phyloP scores from a whole-genome alignment of 1,284 basidiomycete species.

The Leccinum cinnamomeum region DNA sequence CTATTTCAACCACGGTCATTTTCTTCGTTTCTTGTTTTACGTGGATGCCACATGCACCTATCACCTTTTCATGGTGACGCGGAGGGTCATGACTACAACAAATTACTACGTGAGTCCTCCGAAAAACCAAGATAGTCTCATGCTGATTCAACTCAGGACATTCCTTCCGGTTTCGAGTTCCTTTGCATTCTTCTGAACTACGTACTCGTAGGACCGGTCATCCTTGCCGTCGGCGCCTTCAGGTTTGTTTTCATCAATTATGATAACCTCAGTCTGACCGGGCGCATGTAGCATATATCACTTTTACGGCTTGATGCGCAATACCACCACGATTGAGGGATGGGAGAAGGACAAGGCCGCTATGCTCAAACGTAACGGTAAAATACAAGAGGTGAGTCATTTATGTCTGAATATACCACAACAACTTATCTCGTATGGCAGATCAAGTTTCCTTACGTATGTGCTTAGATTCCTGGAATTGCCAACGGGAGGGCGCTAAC shows the following conservation, averaged over 20 bases:
- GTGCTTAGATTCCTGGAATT: constrained; percentile 27
- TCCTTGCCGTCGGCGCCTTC: constrained; percentile 84
- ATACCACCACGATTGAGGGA: constrained; percentile 94
- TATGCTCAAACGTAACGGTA: constrained; percentile 81
- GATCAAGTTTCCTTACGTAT: constrained; percentile 92
- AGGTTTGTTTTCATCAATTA: constrained; percentile 47
- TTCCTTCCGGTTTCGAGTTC: constrained; percentile 69
- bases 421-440: constrained; percentile 31
- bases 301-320: constrained; percentile 75
- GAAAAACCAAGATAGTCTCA: background rate
- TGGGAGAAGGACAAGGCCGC: constrained; percentile 98
- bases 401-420: background rate
- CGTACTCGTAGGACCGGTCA: constrained; percentile 80
- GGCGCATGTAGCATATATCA: constrained; percentile 73
- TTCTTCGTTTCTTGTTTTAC: constrained; percentile 89
- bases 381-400: constrained; percentile 71
- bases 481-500: constrained; percentile 10
- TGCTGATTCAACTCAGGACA: constrained; percentile 49
- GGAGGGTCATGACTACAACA: constrained; percentile 57
- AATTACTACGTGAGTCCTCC: constrained; percentile 54
- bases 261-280: constrained; percentile 2
- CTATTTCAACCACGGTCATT: constrained; percentile 86
- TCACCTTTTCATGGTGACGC: constrained; percentile 77
- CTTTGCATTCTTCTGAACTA: constrained; percentile 89
- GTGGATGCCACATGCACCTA: constrained; percentile 88